Evolutionary conservation across 176 grass and related monocot species (phyloP).

Genomic region (Areca catechu): DNA sequence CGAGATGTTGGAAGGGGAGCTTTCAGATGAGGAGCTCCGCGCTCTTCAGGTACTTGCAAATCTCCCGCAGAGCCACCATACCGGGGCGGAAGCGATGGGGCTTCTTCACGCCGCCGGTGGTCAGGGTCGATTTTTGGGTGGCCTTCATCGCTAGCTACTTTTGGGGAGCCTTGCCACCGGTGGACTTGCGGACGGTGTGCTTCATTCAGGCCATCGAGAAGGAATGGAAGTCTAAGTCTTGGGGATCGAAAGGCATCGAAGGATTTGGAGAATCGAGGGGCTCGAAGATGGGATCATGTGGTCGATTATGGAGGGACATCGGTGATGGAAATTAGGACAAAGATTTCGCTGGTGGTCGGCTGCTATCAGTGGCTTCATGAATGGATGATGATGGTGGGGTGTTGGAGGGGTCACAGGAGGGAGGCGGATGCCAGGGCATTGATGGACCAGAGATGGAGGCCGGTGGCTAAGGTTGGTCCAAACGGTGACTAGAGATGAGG

Average conservation of each 20-base stretch:
- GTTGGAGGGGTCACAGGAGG: too few species aligned
- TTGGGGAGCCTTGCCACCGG: constrained; percentile 49
- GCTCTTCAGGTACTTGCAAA: constrained; percentile 79
- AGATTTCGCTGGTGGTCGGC: too few species aligned
- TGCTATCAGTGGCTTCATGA: too few species aligned
- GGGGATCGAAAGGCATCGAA: not conserved
- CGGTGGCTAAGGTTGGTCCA: too few species aligned
- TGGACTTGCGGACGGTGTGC: constrained; percentile 58
- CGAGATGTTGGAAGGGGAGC: too few species aligned
- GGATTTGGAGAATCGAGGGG: not conserved
- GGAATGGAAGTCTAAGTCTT: not conserved
- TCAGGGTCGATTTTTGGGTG: constrained; percentile 47
- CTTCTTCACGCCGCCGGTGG: too few species aligned
- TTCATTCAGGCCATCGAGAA: constrained; percentile 44
- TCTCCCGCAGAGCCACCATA: constrained; percentile 49
- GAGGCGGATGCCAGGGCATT: too few species aligned
- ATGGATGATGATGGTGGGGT: too few species aligned
- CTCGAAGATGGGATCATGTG: constrained; percentile 25
- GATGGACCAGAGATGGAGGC: too few species aligned
- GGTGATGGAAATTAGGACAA: too few species aligned
- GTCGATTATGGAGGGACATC: too few species aligned
- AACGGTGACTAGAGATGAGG: too few species aligned
- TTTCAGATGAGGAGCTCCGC: constrained; percentile 65
- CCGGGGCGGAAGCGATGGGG: constrained; percentile 55
- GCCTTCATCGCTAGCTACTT: constrained; percentile 60